A percentile compares a stretch with the other conserved stretches of the same genome.
phyloP scores from a whole-genome alignment of 2,329 filamentous ascomycete species.

The Venturia pyrina region DNA sequence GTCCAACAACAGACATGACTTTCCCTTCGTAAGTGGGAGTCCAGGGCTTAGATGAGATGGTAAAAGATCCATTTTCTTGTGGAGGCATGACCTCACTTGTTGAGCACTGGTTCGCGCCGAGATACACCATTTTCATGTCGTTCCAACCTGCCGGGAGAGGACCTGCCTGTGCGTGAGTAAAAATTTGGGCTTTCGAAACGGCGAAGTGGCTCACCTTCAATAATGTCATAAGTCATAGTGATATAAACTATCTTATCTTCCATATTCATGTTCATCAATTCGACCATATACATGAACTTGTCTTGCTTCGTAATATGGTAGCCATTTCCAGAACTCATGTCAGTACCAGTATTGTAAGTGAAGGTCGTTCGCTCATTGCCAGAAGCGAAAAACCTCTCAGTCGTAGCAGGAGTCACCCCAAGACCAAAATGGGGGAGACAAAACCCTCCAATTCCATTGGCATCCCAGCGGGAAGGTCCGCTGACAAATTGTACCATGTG shows the following conservation, averaged over 20 bases:
- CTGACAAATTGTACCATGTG: slow-evolving; percentile 10
- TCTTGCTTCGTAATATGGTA: slow-evolving; percentile 2
- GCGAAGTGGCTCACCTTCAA: neutral
- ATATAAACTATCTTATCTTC: slow-evolving; percentile 11
- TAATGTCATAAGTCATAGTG: slow-evolving; percentile 9
- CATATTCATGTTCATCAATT: slow-evolving; percentile 13
- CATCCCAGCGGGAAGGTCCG: slow-evolving; percentile 10
- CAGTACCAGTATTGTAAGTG: neutral
- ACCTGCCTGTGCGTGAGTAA: neutral
- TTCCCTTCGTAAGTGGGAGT: slow-evolving; percentile 12
- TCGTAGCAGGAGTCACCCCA: neutral
- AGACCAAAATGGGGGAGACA: slow-evolving; percentile 2
- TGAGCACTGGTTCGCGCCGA: slow-evolving; percentile 10
- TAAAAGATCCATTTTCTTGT: slow-evolving; percentile 7
- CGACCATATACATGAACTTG: slow-evolving; percentile 10
- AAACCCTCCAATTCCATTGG: neutral
- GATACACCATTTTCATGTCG: slow-evolving; percentile 6
- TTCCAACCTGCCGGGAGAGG: slow-evolving; percentile 5
- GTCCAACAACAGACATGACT: neutral
- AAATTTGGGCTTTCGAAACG: neutral
- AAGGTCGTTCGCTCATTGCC: slow-evolving; percentile 11
- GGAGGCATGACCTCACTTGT: slow-evolving; percentile 8
- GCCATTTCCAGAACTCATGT: neutral
- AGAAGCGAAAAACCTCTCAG: neutral
- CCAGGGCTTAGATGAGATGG: slow-evolving; percentile 5